These are phyloP conservation scores for Claviceps pazoutovae DNA, from an alignment of 2,329 filamentous ascomycete species.

Conservation along the genomic window DNA sequence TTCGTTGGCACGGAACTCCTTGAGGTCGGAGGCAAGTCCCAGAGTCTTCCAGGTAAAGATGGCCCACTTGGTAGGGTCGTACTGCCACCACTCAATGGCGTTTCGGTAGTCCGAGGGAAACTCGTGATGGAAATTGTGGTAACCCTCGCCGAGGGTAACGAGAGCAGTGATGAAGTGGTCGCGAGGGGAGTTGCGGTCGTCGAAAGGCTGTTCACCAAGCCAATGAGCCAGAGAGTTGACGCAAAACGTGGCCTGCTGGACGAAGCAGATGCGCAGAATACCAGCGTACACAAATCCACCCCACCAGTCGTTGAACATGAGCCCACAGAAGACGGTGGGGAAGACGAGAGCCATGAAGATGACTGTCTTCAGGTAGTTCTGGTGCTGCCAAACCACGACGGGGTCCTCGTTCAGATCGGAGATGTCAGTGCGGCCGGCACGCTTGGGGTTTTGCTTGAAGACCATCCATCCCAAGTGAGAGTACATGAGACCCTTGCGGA, in stretches of 20 bases:
- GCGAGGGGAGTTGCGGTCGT: conserved; percentile 81
- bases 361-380: conserved; percentile 70
- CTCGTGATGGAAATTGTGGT: conserved; percentile 94
- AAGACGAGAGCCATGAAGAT: conserved; percentile 64
- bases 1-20: conserved; percentile 83
- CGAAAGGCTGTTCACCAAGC: conserved; percentile 84
- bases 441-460: conserved; percentile 85
- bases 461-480: conserved; percentile 77
- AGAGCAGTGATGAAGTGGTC: conserved; percentile 79
- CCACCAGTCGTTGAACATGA: conserved; percentile 67
- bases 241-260: conserved; percentile 86
- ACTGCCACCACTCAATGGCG: conserved; percentile 81
- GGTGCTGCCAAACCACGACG: conserved; percentile 78
- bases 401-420: conserved; percentile 77
- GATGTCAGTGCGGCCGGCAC: conserved; percentile 77
- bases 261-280: conserved; percentile 76
- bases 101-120: conserved; percentile 91
- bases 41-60: conserved; percentile 78
- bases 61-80: conserved; percentile 82
- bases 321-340: conserved; percentile 60
- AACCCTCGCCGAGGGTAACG: conserved; percentile 75
- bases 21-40: conserved; percentile 72
- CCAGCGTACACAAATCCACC: conserved; percentile 77
- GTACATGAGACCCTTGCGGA: conserved; percentile 77
- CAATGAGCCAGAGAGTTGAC: conserved; percentile 86